These are phyloP conservation scores for Candida loeiensis DNA, from an alignment of 805 yeast genomes.

Conservation along the genomic window DNA sequence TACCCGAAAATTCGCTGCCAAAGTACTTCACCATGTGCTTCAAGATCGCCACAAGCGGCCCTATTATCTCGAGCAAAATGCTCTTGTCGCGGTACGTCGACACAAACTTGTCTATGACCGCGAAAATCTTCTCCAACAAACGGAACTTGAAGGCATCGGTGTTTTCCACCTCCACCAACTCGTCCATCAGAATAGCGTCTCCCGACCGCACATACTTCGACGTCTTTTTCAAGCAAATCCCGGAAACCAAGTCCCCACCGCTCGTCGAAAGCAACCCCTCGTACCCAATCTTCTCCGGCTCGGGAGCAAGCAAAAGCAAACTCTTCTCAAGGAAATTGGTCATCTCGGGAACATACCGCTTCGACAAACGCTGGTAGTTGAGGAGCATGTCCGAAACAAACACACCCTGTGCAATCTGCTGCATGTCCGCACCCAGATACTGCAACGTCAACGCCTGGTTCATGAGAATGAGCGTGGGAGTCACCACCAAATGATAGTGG, in stretches of 20 bases:
- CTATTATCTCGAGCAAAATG: slow-evolving; percentile 57
- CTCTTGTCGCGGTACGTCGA: slow-evolving; percentile 59
- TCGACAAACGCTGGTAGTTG: slow-evolving; percentile 74
- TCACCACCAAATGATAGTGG: slow-evolving; percentile 86
- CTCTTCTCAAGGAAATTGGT: slow-evolving; percentile 54
- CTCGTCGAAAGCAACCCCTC: slow-evolving; percentile 9
- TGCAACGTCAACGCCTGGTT: slow-evolving; percentile 53
- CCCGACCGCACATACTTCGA: slow-evolving; percentile 12
- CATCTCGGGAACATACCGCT: slow-evolving; percentile 81
- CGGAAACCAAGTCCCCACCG: slow-evolving; percentile 10
- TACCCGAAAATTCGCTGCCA: slow-evolving; percentile 27
- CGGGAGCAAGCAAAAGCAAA: slow-evolving; percentile 43
- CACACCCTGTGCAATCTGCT: slow-evolving; percentile 54
- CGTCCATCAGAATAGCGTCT: slow-evolving; percentile 12
- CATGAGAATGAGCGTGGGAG: slow-evolving; percentile 75
- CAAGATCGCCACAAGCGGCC: slow-evolving; percentile 45
- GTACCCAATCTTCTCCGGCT: slow-evolving; percentile 18
- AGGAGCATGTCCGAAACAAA: slow-evolving; percentile 62
- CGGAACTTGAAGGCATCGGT: slow-evolving; percentile 21
- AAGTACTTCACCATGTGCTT: slow-evolving; percentile 33
- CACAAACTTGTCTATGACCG: slow-evolving; percentile 28
- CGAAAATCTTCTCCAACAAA: slow-evolving; percentile 32
- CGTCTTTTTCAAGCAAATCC: slow-evolving; percentile 9
- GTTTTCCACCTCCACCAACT: slow-evolving; percentile 4
- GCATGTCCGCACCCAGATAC: slow-evolving; percentile 35